Base-by-base conservation (phyloP, 176 grass and related monocot species). In the Avena insularis region DNA sequence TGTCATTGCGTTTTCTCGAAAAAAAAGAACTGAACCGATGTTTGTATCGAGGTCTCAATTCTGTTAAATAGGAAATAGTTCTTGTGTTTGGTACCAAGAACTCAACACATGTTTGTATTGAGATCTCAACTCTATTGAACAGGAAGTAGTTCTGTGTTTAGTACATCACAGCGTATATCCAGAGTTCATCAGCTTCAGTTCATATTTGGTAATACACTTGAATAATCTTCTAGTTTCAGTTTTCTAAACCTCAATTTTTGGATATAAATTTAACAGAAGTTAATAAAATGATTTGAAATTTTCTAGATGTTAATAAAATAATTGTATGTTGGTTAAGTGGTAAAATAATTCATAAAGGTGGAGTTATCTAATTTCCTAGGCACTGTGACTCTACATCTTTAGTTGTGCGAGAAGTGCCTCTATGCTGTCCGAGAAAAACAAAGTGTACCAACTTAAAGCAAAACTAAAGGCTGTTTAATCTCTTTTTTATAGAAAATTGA, bases 141-240 rank as follows among this genome's bases (percentile, higher is more conserved):
- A 79, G 20, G 68, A 75, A 50, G 9, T 13, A 35, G 5, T 20
- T 82, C 33, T 27, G 5, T 38, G 4, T 55, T 27, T 36, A 29
- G 46, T 63, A 54, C 47, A 68, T 13, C 12, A 33, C 0, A 0
- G 5, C 12, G n/a, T 82, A 54, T 6, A 36, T 69, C 55, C 7
- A 4, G 23, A 62, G 70, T 49, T 73, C 5, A 75, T 31, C 56
- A 61, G 14, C 17, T 73, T 84, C n/a, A 75, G 46, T 73, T 74
- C 38, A 84, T 49, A 29, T 84, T 73, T 60, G 5, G 23, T 59
- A 62, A 75, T 49, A 13, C 3, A 50, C 3, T 75, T 74, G 23
- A 84, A 48, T 62, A 74, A 58, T 12, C 12, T 25, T 71, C 35
- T 25, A 10, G 65, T 20, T 84, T 29, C 9, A 12, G 23, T 8